Evolutionary conservation across 805 yeast species (phyloP).

Genomic region (Cyberlindnera amylophila): DNA sequence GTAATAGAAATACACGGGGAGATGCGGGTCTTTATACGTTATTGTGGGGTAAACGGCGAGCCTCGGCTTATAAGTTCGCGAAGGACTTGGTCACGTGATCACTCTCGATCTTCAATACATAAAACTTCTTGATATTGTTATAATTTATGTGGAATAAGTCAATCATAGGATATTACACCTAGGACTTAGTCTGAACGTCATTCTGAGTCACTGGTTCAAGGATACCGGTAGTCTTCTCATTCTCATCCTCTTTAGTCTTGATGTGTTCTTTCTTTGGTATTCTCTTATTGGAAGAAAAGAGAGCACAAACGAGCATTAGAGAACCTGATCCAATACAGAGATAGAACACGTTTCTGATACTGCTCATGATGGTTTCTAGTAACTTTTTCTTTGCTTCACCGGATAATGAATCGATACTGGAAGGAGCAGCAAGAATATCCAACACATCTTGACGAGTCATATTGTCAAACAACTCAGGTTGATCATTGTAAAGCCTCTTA

Average conservation of each 20-base stretch:
- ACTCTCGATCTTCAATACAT: too few species aligned
- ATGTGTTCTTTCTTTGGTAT: constrained; percentile 32
- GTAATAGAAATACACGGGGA: too few species aligned
- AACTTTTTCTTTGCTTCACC: constrained; percentile 12
- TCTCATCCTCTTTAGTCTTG: constrained; percentile 13
- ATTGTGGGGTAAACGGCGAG: not conserved
- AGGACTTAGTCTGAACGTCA: too few species aligned
- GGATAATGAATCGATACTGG: not conserved
- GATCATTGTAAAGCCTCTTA: not conserved
- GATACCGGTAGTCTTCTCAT: not conserved
- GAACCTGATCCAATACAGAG: constrained; percentile 36
- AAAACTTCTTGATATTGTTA: too few species aligned
- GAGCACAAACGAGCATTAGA: constrained; percentile 28
- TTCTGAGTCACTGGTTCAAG: too few species aligned
- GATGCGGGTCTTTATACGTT: too few species aligned
- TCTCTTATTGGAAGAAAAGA: constrained; percentile 39
- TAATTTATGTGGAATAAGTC: too few species aligned
- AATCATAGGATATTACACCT: too few species aligned
- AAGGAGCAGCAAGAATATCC: constrained; percentile 3
- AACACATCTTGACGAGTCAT: not conserved
- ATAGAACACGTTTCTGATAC: constrained; percentile 39
- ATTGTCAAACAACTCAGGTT: constrained; percentile 1
- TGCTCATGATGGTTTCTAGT: constrained; percentile 29
- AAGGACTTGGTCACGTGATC: too few species aligned
- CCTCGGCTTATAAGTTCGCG: not conserved